Conservation (phyloP, 768 basidiomycete species). For the Holtermanniella nyarrowii region DNA sequence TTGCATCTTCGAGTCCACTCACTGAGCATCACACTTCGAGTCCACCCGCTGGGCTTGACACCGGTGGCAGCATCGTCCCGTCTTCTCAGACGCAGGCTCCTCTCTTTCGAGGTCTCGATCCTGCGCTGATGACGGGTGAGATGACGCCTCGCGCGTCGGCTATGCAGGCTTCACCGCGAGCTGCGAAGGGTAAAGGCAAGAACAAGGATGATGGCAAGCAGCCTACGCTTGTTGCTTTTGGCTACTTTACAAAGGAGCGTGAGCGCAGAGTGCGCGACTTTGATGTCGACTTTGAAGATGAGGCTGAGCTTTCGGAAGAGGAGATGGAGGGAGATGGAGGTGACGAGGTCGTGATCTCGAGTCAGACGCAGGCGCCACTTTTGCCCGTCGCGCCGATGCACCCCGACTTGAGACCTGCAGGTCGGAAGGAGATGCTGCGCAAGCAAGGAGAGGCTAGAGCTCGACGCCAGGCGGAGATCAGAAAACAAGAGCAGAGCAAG, state of each 20-base stretch:
- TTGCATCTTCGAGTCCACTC: no score
- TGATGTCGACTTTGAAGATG: neutral
- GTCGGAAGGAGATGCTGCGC: neutral
- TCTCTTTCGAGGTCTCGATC: neutral
- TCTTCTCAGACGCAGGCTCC: neutral
- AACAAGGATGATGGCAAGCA: no score
- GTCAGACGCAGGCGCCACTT: neutral
- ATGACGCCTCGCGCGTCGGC: neutral
- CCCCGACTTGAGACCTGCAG: neutral
- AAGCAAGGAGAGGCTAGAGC: neutral
- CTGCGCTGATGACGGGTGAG: neutral
- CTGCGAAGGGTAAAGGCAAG: neutral
- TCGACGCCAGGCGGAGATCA: neutral
- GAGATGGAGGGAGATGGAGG: neutral
- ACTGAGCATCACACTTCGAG: no score
- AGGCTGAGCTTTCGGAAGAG: neutral
- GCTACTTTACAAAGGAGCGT: conserved; percentile 10
- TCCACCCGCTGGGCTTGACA: neutral
- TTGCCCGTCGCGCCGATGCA: neutral
- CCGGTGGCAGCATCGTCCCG: neutral
- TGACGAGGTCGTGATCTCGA: neutral
- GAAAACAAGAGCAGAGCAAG: no score
- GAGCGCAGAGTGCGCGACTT: neutral
- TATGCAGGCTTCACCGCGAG: neutral
- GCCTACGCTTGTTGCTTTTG: conserved; percentile 22